Evolutionary conservation across 108 stramenopile species (phyloP), one percentile per base, ranked within the genome.

Genomic region (Discostella stelligeroides): DNA sequence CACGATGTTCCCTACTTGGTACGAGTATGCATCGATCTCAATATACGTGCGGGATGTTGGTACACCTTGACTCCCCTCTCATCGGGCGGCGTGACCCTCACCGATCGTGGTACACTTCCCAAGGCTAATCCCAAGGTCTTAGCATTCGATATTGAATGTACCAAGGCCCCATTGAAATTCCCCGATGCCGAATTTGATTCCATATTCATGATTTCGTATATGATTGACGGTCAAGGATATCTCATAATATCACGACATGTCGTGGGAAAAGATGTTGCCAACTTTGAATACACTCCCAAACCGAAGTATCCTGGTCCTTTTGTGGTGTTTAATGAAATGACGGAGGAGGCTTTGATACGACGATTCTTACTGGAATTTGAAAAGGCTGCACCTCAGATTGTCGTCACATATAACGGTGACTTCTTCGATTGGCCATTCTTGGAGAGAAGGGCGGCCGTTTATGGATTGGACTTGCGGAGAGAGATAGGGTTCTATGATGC

Each of bases 141-240:
- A 34, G 98, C 98, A 48, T 99, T 97, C 78, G 98, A 99, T 70
- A 99, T 99, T 68, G 98, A 99, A 78, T 98, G 98, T 84, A 97
- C 95, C 18, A 98, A 98, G 82, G 95, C 96, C 11, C 96, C 98
- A 8, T 89, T 98, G 56, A 99, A 99, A 82, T 99, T 99, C 79
- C 98, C 98, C 12, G 90, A 96, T 75, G 94, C 98, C 12, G 89
- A 95, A 21, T 64, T 83, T 1, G 98, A 99, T 88, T 81, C 91
- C 61, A 93, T 98, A 45, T 99, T 97, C 84, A 99, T 99, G 98
- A 98, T 99, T 88, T 99, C 98, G 23, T 98, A 98, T 91, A 99
- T 99, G 98, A 82, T 98, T 18, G 80, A 95, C 55, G 89, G 94
- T 6, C 88, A 92, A 65, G 98, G 98, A 14, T 98, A 85, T 62